phyloP scores from a whole-genome alignment of 2,329 filamentous ascomycete genomes.

The Tolypocladium ophioglossoides region DNA sequence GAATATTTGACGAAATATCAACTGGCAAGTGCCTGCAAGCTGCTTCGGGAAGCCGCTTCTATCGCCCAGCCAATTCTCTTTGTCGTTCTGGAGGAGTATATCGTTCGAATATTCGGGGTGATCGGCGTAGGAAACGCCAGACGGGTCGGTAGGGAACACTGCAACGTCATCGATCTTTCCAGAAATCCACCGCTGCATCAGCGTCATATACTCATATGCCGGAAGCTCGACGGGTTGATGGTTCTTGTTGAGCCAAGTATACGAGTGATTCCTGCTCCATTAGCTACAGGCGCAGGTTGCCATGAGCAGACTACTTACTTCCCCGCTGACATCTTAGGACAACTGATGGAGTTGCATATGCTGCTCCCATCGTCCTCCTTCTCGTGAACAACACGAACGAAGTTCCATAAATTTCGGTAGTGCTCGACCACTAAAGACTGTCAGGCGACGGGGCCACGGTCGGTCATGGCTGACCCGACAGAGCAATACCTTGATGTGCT shows the following conservation, averaged over 20 bases:
- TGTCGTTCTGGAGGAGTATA: conserved; percentile 43
- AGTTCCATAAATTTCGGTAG: conserved; percentile 78
- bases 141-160: conserved; percentile 76
- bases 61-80: conserved; percentile 70
- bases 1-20: conserved; percentile 92
- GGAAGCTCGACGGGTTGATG: conserved; percentile 78
- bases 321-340: conserved; percentile 89
- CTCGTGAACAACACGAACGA: conserved; percentile 80
- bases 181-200: conserved; percentile 89
- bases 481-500: conserved; percentile 73
- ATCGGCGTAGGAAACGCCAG: conserved; percentile 49
- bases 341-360: conserved; percentile 75
- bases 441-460: neutral
- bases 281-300: neutral
- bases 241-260: conserved; percentile 3
- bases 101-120: conserved; percentile 41
- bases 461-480: neutral
- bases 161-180: conserved; percentile 78
- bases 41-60: conserved; percentile 76
- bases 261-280: conserved; percentile 20
- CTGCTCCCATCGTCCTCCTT: conserved; percentile 66
- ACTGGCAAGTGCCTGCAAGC: conserved; percentile 76
- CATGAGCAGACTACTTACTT: conserved; percentile 48
- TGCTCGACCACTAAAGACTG: conserved; percentile 68
- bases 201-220: conserved; percentile 79